Evolutionary conservation across 2,329 filamentous ascomycete genomes (phyloP), one percentile per base, ranked within the genome.

Genomic region (Arthrobotrys sphaeroides): DNA sequence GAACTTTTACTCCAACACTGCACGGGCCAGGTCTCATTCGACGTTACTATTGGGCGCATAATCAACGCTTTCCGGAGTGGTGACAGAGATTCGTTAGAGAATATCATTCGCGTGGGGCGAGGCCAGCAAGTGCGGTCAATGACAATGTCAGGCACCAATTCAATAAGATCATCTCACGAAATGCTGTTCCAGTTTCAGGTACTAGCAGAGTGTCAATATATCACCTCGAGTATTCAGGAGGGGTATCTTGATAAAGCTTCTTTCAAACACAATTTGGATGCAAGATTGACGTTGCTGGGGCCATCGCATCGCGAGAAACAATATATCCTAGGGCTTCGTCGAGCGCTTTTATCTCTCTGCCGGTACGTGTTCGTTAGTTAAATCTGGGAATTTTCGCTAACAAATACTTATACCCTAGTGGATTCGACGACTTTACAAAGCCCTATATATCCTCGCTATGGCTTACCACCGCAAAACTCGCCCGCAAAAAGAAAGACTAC

Each of bases 271-370:
- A 86, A 86, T 20, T 82, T 97, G 3, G 87, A 91, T 75, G 88
- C 90, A 49, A 89, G 95, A n/a, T 84, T 99, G n/a, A 91, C 94
- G 78, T 87, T 96, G 0, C 85, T 99, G 1, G 95, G 96, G 0
- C 92, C 93, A 0, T 97, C 95, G 80, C 90, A 94, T 38, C 88
- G 90, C 61, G 94, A 99, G 81, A 99, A 99, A 82, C 94, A 97
- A 81, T 98, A 96, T 81, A 83, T 99, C 7, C 85, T 99, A 26
- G 91, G 93, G 0, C 86, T 98, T 42, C 89, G 94, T 68, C 88
- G 95, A 78, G 94, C 95, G 22, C 88, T 91, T 0, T 97, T 99
- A 92, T 89, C 94, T 78, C 82, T 96, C 68, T 88, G 89, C 77
- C 84, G 85, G 89, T 91, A 84, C 80, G 86, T 83, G 31, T 78